phyloP scores from a whole-genome alignment of 352 stramenopile genomes.

The Phytophthora citrophthora region DNA sequence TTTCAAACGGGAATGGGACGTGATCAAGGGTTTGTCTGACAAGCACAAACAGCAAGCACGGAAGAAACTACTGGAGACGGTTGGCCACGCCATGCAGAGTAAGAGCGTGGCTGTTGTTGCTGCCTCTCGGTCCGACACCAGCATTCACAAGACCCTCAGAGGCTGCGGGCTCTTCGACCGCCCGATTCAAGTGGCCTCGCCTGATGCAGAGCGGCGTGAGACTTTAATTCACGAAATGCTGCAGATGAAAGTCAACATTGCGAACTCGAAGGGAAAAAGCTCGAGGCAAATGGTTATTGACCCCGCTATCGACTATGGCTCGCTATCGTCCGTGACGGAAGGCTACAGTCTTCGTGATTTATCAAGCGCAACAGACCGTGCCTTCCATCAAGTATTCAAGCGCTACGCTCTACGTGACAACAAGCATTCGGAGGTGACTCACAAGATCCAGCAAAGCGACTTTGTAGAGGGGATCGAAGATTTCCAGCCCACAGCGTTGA shows the following conservation, averaged over 20 bases:
- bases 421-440: constrained; percentile 4
- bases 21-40: constrained; percentile 28
- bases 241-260: constrained; percentile 45
- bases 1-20: constrained; percentile 46
- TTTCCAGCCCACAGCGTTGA: constrained; percentile 84
- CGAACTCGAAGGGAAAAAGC: constrained; percentile 22
- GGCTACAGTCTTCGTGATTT: constrained; percentile 86
- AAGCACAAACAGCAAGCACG: constrained; percentile 23
- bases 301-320: constrained; percentile 63
- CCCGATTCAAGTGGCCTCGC: constrained; percentile 59
- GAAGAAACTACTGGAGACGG: constrained; percentile 48
- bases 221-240: constrained; percentile 69
- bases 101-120: constrained; percentile 79
- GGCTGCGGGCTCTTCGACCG: constrained; percentile 75
- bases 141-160: constrained; percentile 69
- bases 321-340: constrained; percentile 72
- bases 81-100: constrained; percentile 61
- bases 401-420: constrained; percentile 37
- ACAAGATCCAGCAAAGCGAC: constrained; percentile 63
- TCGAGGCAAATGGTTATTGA: constrained; percentile 41
- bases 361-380: constrained; percentile 65
- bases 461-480: constrained; percentile 77
- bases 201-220: constrained; percentile 71
- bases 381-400: constrained; percentile 72
- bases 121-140: constrained; percentile 61